These are phyloP conservation scores for Boletus rufocinnamomeus DNA, from an alignment of 768 basidiomycete species.

Conservation along the genomic window DNA sequence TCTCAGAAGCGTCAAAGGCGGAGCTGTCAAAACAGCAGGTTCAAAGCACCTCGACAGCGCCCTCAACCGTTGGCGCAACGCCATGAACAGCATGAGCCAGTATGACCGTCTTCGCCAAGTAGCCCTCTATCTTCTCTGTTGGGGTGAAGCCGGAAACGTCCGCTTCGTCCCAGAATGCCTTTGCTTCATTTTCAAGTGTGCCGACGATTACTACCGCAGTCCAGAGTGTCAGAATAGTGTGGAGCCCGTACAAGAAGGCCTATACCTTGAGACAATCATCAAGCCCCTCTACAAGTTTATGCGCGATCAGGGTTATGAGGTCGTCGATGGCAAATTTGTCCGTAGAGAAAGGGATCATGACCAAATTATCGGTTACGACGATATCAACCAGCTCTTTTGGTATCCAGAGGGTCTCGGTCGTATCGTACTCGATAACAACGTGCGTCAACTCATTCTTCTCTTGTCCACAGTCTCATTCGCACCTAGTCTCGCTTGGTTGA, in stretches of 20 bases:
- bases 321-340: slow-evolving; percentile 92
- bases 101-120: slow-evolving; percentile 97
- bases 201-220: slow-evolving; percentile 98
- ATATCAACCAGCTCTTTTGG: slow-evolving; percentile 99
- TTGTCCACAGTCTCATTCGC: slow-evolving; percentile 9
- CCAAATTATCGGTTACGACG: slow-evolving; percentile 98
- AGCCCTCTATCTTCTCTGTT: slow-evolving; percentile 93
- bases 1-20: slow-evolving; percentile 76
- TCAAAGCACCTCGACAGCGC: slow-evolving; percentile 92
- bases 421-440: slow-evolving; percentile 87
- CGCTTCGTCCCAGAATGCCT: slow-evolving; percentile 96
- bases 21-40: slow-evolving; percentile 49
- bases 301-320: slow-evolving; percentile 97
- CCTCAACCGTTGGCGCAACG: slow-evolving; percentile 92
- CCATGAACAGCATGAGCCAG: slow-evolving; percentile 99
- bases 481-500: slow-evolving; percentile 87
- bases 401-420: slow-evolving; percentile 97
- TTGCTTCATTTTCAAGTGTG: slow-evolving; percentile 99
- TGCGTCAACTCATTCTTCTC: slow-evolving; percentile 36
- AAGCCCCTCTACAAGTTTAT: slow-evolving; percentile 96
- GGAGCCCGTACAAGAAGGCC: slow-evolving; percentile 91
- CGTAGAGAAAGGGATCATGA: slow-evolving; percentile 93
- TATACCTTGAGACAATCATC: slow-evolving; percentile 89
- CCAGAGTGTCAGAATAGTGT: slow-evolving; percentile 94
- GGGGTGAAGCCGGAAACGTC: slow-evolving; percentile 98